A percentile compares a stretch with the other conserved stretches of the same genome.
Conservation (phyloP, 75 land plant species). For the Adiantum capillusveneris region DNA sequence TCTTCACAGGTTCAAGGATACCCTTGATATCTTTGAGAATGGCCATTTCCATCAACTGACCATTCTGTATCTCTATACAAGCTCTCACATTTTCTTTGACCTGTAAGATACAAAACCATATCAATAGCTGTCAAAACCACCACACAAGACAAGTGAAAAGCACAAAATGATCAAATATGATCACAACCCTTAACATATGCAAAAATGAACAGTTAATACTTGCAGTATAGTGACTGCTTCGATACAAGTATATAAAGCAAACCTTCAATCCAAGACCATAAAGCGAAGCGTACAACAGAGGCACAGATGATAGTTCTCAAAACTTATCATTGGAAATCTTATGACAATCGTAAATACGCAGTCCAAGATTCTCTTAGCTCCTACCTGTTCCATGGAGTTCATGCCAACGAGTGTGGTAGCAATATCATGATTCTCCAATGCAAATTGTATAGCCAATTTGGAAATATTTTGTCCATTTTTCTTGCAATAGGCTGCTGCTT, state of each 20-base stretch:
- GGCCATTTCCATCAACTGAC: slow-evolving; percentile 38
- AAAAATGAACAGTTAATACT: no score
- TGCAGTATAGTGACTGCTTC: no score
- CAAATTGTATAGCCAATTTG: slow-evolving; percentile 73
- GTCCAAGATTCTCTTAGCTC: background rate
- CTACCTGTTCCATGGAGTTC: slow-evolving; percentile 79
- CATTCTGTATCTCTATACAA: slow-evolving; percentile 52
- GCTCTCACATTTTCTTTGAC: slow-evolving; percentile 82
- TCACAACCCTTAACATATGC: no score
- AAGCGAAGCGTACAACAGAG: background rate
- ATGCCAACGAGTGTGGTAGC: slow-evolving; percentile 85
- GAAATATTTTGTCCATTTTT: slow-evolving; percentile 75
- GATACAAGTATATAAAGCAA: background rate
- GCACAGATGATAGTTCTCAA: background rate
- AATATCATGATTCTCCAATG: slow-evolving; percentile 68
- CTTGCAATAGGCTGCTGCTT: slow-evolving; percentile 66
- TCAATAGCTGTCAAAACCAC: no score
- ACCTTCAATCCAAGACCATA: background rate
- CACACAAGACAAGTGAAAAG: no score
- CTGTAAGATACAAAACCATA: slow-evolving; percentile 21
- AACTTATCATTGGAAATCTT: background rate
- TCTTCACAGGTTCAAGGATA: slow-evolving; percentile 78
- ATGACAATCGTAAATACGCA: background rate
- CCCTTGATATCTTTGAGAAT: slow-evolving; percentile 59
- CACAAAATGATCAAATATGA: no score